Base-by-base conservation (phyloP, 1,139 yeast species). In the Arxiozyma slooffiae region DNA sequence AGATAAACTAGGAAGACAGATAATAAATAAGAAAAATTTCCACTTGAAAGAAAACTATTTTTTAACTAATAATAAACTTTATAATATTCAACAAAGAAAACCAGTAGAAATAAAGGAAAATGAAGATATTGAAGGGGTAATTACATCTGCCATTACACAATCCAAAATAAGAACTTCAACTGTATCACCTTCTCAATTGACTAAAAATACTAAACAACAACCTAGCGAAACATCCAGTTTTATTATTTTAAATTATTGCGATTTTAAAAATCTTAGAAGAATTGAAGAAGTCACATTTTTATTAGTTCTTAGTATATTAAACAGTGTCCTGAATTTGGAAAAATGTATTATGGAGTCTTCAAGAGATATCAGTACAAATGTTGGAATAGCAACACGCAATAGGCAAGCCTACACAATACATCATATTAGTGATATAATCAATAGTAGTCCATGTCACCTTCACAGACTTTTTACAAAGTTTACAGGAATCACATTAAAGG, bases 241-340 rank as follows among this genome's bases (percentile, higher is more conserved):
- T 20, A 34, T 42, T 20, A 20, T 42, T 9, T 34, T 42, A 42
- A 42, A 42, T 23, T 30, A 42, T 21, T 30, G 38, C 14, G 45
- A 42, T 34, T 42, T 11, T 21, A 42, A 42, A 20, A 42, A 42
- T 30, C 36, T 42, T 16, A 30, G 38, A 42, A 42, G 45, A 34
- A 34, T 42, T 20, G 45, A 42, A 34, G 45, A 42, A 34, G 45
- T 42, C 3, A 42, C 45, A 7, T 42, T 42, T 38, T 42, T 42
- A 42, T 26, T 42, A 7, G 45, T 42, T 2, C 23, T 42, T 11
- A 42, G 45, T 42, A 42, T n/a, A 14, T 21, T 42, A 21, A 42
- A 42, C 34, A 38, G 45, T 11, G 45, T 42, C 14, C 22, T 42
- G 16, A 30, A 42, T 14, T 34, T 42, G 18, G 45, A 42, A 42